Base-by-base conservation (phyloP, 768 basidiomycete species). In the Imleria badia region DNA sequence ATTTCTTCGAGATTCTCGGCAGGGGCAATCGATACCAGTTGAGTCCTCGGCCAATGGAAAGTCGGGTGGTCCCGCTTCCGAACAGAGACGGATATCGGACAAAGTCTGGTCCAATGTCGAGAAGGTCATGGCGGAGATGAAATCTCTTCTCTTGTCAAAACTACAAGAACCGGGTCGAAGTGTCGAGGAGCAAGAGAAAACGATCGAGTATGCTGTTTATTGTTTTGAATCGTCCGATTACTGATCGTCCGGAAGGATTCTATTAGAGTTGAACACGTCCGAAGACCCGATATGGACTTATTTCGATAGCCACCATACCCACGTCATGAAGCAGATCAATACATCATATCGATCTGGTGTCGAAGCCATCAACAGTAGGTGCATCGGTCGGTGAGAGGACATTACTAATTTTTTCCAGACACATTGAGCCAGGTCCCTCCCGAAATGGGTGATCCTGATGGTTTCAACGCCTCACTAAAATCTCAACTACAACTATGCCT, bases 81-180 rank as follows among this genome's bases (percentile, higher is more conserved):
- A 95, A 66, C 94, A 96, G 73, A 89, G 87, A 64, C 84, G 95
- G 23, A 89, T 99, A 50, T 81, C 98, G 44, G 93, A 98, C 58
- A 98, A 95, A 72, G 93, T 98, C 4, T 99, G 97, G 97, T 79
- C 75, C 2, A 93, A 86, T 44, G 94, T 98, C 17, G 96, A 98
- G 73, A 92, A 88, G 69, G 92, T 94, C 40, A 95, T 98, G 86
- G 78, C 78, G 29, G 93, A 96, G 71, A 92, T 99, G 91, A 81
- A 85, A 59, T 83, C 78, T 45, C 81, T 85, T 26, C 78, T 98
- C 17, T 71, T 87, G 51, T 78, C 79, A n/a, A 86, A 93, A 62
- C 71, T 99, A 42, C 85, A 90, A 69, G 93, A 98, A 62, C 80
- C 87, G 5, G 79, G 75, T 47, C 80, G 91, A 46, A 85, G 82